Base-by-base conservation (phyloP, 2,329 filamentous ascomycete species). In the Aspergillus udagawae region DNA sequence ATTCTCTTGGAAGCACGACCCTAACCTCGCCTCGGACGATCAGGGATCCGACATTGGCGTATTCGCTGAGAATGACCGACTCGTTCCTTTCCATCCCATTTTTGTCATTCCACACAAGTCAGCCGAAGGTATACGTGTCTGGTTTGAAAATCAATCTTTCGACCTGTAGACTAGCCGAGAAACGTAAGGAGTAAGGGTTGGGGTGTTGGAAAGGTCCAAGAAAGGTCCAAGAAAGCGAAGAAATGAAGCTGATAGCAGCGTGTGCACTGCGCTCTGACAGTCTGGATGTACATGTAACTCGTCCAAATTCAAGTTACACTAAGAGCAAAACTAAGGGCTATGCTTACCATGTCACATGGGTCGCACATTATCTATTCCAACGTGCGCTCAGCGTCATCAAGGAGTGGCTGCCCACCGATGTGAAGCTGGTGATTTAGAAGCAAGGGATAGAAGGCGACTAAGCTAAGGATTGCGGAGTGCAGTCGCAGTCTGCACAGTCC, bases 91-190 rank as follows among this genome's bases (percentile, higher is more conserved):
- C 42, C 91, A 97, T 74, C 93, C 93, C 2, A 83, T 97, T 27
- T 97, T 91, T 75, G 88, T 90, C 60, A 87, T 97, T 63, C 90
- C 92, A 4, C 86, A 89, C 73, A 80, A 83, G 60, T 82, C 82
- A 53, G 89, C 87, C 54, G 83, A 87, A 65, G 79, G 79, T 35
- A 86, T 88, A 63, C 83, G 84, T 72, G 76, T 75, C 59, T 90
- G 89, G 75, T 92, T 87, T 73, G 78, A 80, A 62, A 63, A 62
- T 49, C 59, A 63, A 28, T 65, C 68, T n/a, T 53, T 69, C 35
- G 32, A 51, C n/a, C 25, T 58, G 58, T 54, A 23, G 57, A 49
- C n/a, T 14, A 49, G 49, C 50, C 55, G 52, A 51, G 49, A 49
- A 47, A 25, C 42, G 29, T 28, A 55, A 21, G 44, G 42, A 38